Base-by-base conservation (phyloP, 352 stramenopile genomes). In the Globisporangium lucens region DNA sequence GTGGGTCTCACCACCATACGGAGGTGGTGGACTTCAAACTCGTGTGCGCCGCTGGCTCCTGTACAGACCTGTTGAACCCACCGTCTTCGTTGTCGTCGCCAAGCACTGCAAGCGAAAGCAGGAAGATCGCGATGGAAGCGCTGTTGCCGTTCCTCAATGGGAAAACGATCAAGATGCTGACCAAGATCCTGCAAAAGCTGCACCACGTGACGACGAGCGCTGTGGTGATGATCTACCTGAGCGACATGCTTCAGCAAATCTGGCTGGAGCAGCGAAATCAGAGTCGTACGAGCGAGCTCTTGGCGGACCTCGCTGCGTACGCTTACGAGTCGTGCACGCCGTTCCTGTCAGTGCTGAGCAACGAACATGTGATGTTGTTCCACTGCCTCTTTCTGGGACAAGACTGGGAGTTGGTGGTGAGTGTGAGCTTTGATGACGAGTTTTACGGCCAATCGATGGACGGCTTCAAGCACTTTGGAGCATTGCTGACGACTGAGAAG, bases 161-260 rank as follows among this genome's bases (percentile, higher is more conserved):
- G 57, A 82, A 85, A 33, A 85, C 77, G 4, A 81, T 94, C 69
- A 92, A 92, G 61, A 71, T 87, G 51, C 68, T 90, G 17, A 91
- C 82, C 0, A 94, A 92, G 59, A 79, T 94, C 22, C 63, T 94
- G 51, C 82, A 87, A 57, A 90, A 90, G 49, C 49, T 92, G 5
- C 75, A 92, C 58, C 72, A 73, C 22, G 76, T 92, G 43, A 82
- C 72, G 5, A 61, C 84, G 13, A 91, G 82, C 63, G 60, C 81
- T 4, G 82, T 93, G 41, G 79, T 94, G 8, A 76, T 91, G 63
- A 78, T 93, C 51, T 91, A 84, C 58, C 65, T 94, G 6, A 87
- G 86, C 59, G 53, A 80, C 4, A 64, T 78, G 49, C 70, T 91
- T 0, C 61, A 61, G 0, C 68, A 61, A 24, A 83, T 90, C 36